A percentile compares a stretch with the other conserved stretches of the same genome.
These are phyloP conservation scores for Daldinia grandis DNA, from an alignment of 495 filamentous ascomycete species.

Conservation along the genomic window DNA sequence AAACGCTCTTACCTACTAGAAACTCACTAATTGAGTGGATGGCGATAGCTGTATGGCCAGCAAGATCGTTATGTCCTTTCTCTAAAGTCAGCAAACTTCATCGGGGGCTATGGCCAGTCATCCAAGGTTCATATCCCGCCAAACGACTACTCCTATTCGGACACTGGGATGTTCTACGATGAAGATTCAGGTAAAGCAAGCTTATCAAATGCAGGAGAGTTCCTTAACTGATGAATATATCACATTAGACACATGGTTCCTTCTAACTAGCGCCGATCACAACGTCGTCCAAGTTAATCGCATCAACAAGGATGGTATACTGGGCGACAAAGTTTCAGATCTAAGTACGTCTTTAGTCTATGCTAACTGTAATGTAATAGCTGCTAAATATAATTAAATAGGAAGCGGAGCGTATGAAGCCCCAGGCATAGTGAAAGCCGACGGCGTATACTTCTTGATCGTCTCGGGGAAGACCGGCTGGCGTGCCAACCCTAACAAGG, in stretches of 20 bases:
- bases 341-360: slow-evolving; percentile 32
- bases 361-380: not conserved
- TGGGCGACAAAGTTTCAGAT: slow-evolving; percentile 45
- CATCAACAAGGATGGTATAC: slow-evolving; percentile 52
- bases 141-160: slow-evolving; percentile 54
- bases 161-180: slow-evolving; percentile 58
- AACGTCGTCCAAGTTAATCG: slow-evolving; percentile 58
- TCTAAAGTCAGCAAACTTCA: slow-evolving; percentile 46
- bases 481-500: slow-evolving; percentile 54
- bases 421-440: slow-evolving; percentile 53
- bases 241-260: slow-evolving; percentile 51
- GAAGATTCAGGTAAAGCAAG: slow-evolving; percentile 39
- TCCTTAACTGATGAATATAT: slow-evolving; percentile 6
- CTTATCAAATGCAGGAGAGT: not conserved
- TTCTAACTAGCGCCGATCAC: slow-evolving; percentile 57
- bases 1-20: not conserved
- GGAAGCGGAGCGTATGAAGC: slow-evolving; percentile 54
- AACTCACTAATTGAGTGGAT: not conserved
- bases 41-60: slow-evolving; percentile 55
- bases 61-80: slow-evolving; percentile 56
- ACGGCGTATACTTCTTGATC: slow-evolving; percentile 54
- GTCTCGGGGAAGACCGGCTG: slow-evolving; percentile 56
- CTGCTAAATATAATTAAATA: slow-evolving; percentile 16
- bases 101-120: slow-evolving; percentile 47
- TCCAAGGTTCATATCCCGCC: slow-evolving; percentile 55